Percentiles rank a stretch among this genome's conserved stretches.
Evolutionary conservation across 2,329 filamentous ascomycete genomes (phyloP).

Genomic region (Fusarium sp.): DNA sequence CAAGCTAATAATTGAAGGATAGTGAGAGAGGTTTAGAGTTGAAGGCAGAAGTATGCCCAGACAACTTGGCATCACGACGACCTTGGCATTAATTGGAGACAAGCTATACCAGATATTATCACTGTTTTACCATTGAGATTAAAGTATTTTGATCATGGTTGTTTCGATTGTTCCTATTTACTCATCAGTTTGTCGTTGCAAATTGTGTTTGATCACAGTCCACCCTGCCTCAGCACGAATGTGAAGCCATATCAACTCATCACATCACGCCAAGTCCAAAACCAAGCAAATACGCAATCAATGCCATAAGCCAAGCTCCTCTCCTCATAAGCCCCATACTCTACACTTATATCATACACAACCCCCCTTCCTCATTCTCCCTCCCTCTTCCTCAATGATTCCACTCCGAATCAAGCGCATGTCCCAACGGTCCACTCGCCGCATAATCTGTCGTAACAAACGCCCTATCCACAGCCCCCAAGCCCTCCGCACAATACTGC

Average conservation of each 20-base stretch:
- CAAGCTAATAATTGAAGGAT: fast-evolving
- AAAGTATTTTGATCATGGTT: neutral
- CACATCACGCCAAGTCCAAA: neutral
- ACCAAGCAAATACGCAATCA: neutral
- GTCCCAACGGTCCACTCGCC: slow-evolving; percentile 48
- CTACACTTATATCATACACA: slow-evolving; percentile 5
- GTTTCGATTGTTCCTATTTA: neutral
- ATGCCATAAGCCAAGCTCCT: slow-evolving; percentile 14
- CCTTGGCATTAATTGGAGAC: neutral
- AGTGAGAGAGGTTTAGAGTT: fast-evolving
- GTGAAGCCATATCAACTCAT: slow-evolving; percentile 1
- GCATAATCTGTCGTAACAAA: slow-evolving; percentile 54
- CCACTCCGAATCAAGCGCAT: slow-evolving; percentile 48
- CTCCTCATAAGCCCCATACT: too few species aligned
- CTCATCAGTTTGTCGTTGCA: neutral
- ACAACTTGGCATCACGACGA: neutral
- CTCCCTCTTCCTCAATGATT: slow-evolving; percentile 29
- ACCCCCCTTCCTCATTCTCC: neutral
- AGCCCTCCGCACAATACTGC: slow-evolving; percentile 52
- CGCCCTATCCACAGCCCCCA: slow-evolving; percentile 49
- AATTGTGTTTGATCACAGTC: neutral
- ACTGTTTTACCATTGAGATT: neutral
- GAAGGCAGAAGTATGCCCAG: neutral
- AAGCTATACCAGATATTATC: neutral
- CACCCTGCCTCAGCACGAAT: neutral